Conservation (phyloP, 2,329 filamentous ascomycete species). For the Endocalyx cinctus region DNA sequence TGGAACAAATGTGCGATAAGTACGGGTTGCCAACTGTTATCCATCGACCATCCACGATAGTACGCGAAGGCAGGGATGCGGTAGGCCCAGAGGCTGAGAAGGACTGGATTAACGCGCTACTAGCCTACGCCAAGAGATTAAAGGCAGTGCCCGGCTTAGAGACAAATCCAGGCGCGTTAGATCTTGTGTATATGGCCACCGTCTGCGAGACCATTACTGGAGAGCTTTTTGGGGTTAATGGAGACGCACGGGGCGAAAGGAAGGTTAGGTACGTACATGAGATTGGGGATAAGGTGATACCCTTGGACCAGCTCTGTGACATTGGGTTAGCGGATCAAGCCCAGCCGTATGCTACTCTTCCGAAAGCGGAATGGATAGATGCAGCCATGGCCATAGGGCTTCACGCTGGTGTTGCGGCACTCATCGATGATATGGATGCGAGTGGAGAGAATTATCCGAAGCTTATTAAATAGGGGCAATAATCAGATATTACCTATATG, state of each 20-base stretch:
- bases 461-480: too few relatives aligned
- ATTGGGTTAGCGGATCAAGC: background rate
- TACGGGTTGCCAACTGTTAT: conserved; percentile 10
- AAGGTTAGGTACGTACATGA: conserved; percentile 1
- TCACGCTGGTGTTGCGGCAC: conserved; percentile 7
- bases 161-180: conserved; percentile 4
- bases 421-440: conserved; percentile 6
- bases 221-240: background rate
- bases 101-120: conserved; percentile 55
- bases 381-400: conserved; percentile 3
- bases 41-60: conserved; percentile 13
- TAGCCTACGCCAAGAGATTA: conserved; percentile 22
- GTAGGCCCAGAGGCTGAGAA: conserved; percentile 46
- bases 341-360: background rate
- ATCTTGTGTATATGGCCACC: conserved; percentile 21
- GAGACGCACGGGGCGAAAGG: background rate
- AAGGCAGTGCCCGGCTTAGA: conserved; percentile 18
- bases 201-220: conserved; percentile 22
- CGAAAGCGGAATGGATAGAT: conserved; percentile 3
- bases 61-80: conserved; percentile 8
- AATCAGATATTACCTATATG: too few relatives aligned
- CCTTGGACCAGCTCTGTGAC: background rate
- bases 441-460: too few relatives aligned
- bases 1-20: conserved; percentile 18
- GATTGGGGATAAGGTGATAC: conserved; percentile 1